Base-by-base conservation (phyloP, 371 early-diverging fungal species). In the Mucor irregularis region DNA sequence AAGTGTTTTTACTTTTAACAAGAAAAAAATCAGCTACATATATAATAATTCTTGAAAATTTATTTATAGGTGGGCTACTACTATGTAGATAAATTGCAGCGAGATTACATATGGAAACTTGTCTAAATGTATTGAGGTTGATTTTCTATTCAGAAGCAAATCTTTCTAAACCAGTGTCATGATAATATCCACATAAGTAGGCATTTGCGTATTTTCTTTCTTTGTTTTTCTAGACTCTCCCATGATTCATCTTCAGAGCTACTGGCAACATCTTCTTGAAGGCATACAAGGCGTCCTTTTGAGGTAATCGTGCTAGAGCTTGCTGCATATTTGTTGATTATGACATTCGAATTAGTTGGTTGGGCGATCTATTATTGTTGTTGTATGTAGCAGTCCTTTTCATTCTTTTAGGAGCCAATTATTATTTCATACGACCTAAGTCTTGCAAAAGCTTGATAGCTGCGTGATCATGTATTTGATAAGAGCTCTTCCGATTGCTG, bases 321-420 rank as follows among this genome's bases (percentile, higher is more conserved):
- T n/a, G n/a, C n/a, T n/a, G n/a, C n/a, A n/a, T n/a, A n/a, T n/a
- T n/a, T n/a, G n/a, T n/a, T n/a, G n/a, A n/a, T n/a, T n/a, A n/a
- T n/a, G n/a, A n/a, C n/a, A n/a, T n/a, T n/a, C n/a, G n/a, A n/a
- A 48, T 48, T 48, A 48, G 16, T 48, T 48, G 48, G 34, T 21
- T 48, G 48, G 11, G 34, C 48, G 48, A 48, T 48, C 10, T 34
- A 24, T 47, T 47, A 33, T 48, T 48, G 33, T 48, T 48, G 28
- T 48, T 48, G 48, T 24, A 19, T 24, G 9, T 24, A 31, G 47
- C 16, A 28, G 34, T 4, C 8, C 28, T 30, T 21, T 49, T 49
- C 11, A 38, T 16, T 26, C 17, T 49, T 49, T 49, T 26, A 38
- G 50, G 22, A n/a, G 38, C 38, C 10, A 49, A 16, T 25, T 25